A percentile compares a stretch with the other conserved stretches of the same genome.
These are phyloP conservation scores for Russula griseocarnosa DNA, from an alignment of 768 basidiomycete species.

Conservation along the genomic window DNA sequence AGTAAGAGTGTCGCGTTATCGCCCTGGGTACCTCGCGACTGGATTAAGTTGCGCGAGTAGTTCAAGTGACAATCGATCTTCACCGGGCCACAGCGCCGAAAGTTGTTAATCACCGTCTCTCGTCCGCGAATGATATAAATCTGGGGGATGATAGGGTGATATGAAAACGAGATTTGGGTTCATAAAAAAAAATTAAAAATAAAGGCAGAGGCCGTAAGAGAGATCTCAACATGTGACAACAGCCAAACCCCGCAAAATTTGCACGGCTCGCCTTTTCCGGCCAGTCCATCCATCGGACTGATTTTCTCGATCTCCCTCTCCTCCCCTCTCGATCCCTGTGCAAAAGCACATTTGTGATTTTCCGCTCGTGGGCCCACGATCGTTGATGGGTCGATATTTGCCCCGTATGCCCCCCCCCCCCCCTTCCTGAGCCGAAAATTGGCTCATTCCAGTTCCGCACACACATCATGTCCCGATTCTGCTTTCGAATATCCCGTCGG, in stretches of 20 bases:
- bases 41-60: background rate
- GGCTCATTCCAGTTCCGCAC: background rate
- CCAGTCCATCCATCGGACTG: background rate
- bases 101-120: constrained; percentile 16
- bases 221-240: constrained; percentile 15
- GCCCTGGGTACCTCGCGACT: constrained; percentile 14
- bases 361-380: background rate
- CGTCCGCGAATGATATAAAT: constrained; percentile 5
- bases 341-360: constrained; percentile 5
- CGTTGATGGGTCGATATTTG: background rate
- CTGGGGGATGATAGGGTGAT: background rate
- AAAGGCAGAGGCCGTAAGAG: background rate
- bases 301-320: constrained; percentile 1
- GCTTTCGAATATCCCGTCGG: constrained; percentile 13
- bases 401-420: background rate
- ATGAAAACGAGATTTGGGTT: background rate
- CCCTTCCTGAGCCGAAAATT: background rate
- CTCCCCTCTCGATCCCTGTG: background rate
- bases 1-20: constrained; percentile 20
- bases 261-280: background rate
- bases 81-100: constrained; percentile 3
- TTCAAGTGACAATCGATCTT: constrained; percentile 1
- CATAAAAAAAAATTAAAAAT: too few relatives aligned
- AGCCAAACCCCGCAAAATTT: constrained; percentile 3
- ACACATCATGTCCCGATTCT: constrained; percentile 10